phyloP scores from a whole-genome alignment of 2,329 filamentous ascomycete genomes.

The Colletotrichum aenigma region DNA sequence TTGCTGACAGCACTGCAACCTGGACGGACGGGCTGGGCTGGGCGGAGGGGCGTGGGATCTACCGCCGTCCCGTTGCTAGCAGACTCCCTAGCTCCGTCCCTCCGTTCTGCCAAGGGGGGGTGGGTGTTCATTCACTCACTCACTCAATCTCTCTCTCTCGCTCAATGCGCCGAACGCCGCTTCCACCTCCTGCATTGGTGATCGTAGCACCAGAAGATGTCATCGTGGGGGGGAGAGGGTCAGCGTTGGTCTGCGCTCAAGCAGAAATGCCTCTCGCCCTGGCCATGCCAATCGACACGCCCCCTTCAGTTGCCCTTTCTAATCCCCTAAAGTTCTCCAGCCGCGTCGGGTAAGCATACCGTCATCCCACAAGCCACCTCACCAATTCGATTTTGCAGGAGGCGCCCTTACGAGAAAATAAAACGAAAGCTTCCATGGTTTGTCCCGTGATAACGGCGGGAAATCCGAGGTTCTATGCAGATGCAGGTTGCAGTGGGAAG shows the following conservation, averaged over 20 bases:
- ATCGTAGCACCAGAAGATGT: constrained; percentile 5
- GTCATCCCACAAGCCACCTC: background rate
- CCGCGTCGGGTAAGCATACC: background rate
- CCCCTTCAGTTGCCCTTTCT: background rate
- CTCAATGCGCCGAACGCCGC: background rate
- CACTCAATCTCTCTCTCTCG: background rate
- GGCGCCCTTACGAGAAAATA: background rate
- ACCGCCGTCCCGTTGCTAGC: constrained; percentile 9
- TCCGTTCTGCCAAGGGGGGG: background rate
- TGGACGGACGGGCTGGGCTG: background rate
- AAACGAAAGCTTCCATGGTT: background rate
- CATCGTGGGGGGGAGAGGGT: background rate
- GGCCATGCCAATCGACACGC: constrained; percentile 11
- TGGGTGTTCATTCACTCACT: background rate
- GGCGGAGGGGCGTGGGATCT: background rate
- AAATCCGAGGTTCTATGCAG: background rate
- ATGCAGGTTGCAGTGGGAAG: background rate
- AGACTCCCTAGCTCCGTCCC: constrained; percentile 5
- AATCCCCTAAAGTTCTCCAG: background rate
- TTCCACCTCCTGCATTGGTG: constrained; percentile 5
- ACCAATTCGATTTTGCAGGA: background rate
- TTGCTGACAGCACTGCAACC: background rate
- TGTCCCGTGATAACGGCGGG: background rate
- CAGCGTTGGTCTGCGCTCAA: background rate
- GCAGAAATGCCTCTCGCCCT: background rate